Percentiles rank a stretch among this genome's conserved stretches.
Evolutionary conservation across 495 filamentous ascomycete genomes (phyloP).

Genomic region (Penicillium lividum): DNA sequence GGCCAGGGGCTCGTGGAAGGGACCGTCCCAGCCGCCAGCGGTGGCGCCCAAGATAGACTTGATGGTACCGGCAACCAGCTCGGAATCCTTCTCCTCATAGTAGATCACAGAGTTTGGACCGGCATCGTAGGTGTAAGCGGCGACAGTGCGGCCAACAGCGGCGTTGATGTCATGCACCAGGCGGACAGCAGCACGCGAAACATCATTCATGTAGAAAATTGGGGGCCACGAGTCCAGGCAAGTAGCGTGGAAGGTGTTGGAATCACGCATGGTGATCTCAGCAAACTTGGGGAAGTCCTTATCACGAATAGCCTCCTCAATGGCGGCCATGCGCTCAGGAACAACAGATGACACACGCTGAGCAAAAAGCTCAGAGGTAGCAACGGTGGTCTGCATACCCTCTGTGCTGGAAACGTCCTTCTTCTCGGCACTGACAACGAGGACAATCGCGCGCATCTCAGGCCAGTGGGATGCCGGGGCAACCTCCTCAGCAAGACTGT

Average conservation of each 20-base stretch:
- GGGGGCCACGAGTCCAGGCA: constrained; percentile 94
- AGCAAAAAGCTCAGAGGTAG: constrained; percentile 78
- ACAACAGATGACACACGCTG: constrained; percentile 72
- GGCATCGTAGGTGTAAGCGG: constrained; percentile 96
- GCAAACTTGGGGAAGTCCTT: constrained; percentile 87
- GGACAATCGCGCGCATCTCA: constrained; percentile 84
- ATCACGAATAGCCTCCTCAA: constrained; percentile 76
- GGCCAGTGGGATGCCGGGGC: constrained; percentile 90
- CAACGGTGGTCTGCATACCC: constrained; percentile 96
- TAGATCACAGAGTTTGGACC: constrained; percentile 97
- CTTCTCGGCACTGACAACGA: constrained; percentile 89
- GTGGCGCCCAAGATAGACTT: constrained; percentile 47
- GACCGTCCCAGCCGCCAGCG: constrained; percentile 64
- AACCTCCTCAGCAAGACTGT: constrained; percentile 82
- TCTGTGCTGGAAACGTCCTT: constrained; percentile 89
- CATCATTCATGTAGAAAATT: constrained; percentile 98
- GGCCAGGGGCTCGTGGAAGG: constrained; percentile 48
- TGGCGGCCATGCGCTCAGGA: constrained; percentile 78
- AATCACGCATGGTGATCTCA: constrained; percentile 90
- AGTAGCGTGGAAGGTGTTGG: constrained; percentile 93
- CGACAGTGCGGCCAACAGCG: constrained; percentile 68
- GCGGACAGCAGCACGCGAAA: constrained; percentile 77
- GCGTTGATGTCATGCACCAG: constrained; percentile 87
- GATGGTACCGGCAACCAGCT: constrained; percentile 70
- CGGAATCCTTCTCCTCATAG: constrained; percentile 76